Evolutionary conservation across 441 rosid genomes (phyloP).

Genomic region (Monsonia emarginata): DNA sequence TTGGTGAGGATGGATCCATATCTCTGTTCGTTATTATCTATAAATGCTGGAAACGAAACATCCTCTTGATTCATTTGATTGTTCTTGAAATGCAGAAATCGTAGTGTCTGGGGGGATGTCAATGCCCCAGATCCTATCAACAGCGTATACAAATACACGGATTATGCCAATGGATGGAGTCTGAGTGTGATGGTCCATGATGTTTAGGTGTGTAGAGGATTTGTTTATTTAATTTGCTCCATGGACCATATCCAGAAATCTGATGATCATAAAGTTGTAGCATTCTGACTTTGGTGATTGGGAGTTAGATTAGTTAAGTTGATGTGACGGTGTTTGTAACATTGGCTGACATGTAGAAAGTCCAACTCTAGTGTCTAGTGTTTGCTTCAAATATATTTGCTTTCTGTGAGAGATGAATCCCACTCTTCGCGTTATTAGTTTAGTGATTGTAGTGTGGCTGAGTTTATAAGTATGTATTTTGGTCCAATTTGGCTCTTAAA

Average conservation of each 20-base stretch:
- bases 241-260: constrained; percentile 15
- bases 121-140: constrained; percentile 81
- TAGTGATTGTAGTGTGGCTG: too few species aligned
- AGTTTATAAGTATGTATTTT: too few species aligned
- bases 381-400: too few species aligned
- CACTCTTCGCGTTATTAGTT: too few species aligned
- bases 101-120: constrained; percentile 97
- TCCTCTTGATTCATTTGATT: background rate
- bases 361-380: too few species aligned
- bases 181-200: constrained; percentile 25
- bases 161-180: constrained; percentile 39
- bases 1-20: constrained; percentile 48
- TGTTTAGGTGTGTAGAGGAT: constrained; percentile 21
- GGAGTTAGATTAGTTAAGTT: background rate
- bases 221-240: background rate
- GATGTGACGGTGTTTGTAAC: constrained; percentile 17
- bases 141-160: constrained; percentile 36
- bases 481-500: too few species aligned
- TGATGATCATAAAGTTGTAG: constrained; percentile 11
- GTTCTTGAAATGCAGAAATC: constrained; percentile 54
- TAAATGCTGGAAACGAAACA: background rate
- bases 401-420: too few species aligned
- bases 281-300: constrained; percentile 12
- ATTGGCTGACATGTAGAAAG: constrained; percentile 20
- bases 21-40: background rate